These are phyloP conservation scores for Agrocybe praecox DNA, from an alignment of 768 basidiomycete species.

Conservation along the genomic window DNA sequence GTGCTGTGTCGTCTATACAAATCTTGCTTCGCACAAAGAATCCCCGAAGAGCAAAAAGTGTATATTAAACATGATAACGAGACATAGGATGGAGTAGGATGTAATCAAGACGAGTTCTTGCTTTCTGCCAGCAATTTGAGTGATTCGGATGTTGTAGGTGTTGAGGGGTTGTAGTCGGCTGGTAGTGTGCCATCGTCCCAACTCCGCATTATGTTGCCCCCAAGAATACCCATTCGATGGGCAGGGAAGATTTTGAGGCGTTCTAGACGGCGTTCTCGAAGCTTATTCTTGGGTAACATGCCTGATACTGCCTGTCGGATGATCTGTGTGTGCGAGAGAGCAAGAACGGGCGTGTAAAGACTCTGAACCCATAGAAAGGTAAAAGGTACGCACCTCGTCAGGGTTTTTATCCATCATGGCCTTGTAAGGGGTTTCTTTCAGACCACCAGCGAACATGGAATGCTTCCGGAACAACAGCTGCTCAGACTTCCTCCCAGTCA, in stretches of 20 bases:
- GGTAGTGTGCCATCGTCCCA: conserved; percentile 83
- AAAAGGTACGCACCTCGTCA: conserved; percentile 71
- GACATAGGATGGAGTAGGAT: conserved; percentile 7
- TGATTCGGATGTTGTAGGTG: conserved; percentile 40
- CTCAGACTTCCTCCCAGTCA: conserved; percentile 88
- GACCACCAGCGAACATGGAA: conserved; percentile 89
- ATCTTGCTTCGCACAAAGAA: too few species aligned
- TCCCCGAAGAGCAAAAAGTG: neutral
- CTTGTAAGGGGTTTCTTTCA: conserved; percentile 88
- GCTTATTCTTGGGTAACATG: conserved; percentile 98
- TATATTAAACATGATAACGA: conserved; percentile 1
- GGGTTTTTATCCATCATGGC: conserved; percentile 85
- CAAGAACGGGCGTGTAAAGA: neutral
- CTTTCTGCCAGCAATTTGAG: conserved; percentile 34
- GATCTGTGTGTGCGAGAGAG: conserved; percentile 54
- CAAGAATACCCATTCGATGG: conserved; percentile 74
- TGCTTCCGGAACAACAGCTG: conserved; percentile 90
- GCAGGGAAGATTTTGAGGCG: conserved; percentile 88
- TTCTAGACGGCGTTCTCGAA: conserved; percentile 86
- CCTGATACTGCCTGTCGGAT: conserved; percentile 95
- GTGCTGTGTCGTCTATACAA: too few species aligned
- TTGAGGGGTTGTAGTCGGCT: conserved; percentile 44
- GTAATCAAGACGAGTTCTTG: conserved; percentile 9
- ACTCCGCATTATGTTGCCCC: conserved; percentile 75
- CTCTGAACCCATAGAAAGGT: neutral